Conservation (phyloP, 345 rosid genomes). For the Carallia brachiata region DNA sequence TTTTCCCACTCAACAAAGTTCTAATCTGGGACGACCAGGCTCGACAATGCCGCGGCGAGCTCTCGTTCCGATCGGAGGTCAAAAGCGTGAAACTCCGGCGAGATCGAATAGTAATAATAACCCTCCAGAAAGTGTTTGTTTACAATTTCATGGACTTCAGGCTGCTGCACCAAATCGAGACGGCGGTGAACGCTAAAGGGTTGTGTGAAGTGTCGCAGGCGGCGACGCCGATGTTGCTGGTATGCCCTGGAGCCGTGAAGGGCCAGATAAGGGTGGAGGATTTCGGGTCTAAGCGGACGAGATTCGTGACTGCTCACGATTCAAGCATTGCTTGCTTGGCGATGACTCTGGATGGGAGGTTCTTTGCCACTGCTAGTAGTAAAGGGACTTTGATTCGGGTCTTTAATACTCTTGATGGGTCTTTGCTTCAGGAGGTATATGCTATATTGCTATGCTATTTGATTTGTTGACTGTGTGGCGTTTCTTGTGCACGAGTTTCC, state of each 20-base stretch:
- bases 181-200: slow-evolving; percentile 41
- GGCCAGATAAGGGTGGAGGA: slow-evolving; percentile 52
- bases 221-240: slow-evolving; percentile 37
- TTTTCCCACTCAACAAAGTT: slow-evolving; percentile 30
- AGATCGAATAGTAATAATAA: slow-evolving; percentile 36
- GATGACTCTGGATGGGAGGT: slow-evolving; percentile 42
- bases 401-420: slow-evolving; percentile 42
- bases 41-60: slow-evolving; percentile 37
- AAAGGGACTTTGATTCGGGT: slow-evolving; percentile 53
- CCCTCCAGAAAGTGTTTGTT: slow-evolving; percentile 37
- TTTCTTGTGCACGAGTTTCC: no score
- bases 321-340: slow-evolving; percentile 37
- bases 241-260: slow-evolving; percentile 40
- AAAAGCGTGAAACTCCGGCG: slow-evolving; percentile 37
- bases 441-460: not conserved
- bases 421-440: slow-evolving; percentile 51
- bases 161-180: slow-evolving; percentile 42
- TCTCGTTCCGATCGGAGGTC: slow-evolving; percentile 44
- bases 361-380: slow-evolving; percentile 46
- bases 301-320: slow-evolving; percentile 44
- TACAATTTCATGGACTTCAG: slow-evolving; percentile 40
- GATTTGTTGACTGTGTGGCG: not conserved
- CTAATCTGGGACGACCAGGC: slow-evolving; percentile 48
- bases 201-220: slow-evolving; percentile 43
- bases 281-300: slow-evolving; percentile 37